Conservation (phyloP, 768 basidiomycete genomes). For the Postia placenta region DNA sequence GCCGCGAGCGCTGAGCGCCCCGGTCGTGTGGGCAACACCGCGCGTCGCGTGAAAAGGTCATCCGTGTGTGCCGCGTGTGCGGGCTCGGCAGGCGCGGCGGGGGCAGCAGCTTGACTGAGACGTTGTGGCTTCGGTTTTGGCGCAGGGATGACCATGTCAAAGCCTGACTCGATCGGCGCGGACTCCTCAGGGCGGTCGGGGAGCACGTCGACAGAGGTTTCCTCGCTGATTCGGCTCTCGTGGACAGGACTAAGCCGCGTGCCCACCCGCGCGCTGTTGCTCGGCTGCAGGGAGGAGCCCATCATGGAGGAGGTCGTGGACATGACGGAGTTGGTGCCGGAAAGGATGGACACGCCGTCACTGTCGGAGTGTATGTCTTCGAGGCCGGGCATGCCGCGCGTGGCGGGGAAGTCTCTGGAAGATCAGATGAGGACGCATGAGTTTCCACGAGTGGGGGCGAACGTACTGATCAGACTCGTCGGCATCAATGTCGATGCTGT, state of each 20-base stretch:
- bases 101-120: neutral
- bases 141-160: conserved; percentile 48
- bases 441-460: neutral
- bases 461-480: conserved; percentile 76
- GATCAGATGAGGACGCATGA: neutral
- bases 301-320: conserved; percentile 48
- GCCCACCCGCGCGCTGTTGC: conserved; percentile 16
- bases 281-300: conserved; percentile 48
- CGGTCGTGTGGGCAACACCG: conserved; percentile 36
- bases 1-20: conserved; percentile 63
- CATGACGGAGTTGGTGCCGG: conserved; percentile 39
- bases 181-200: conserved; percentile 23
- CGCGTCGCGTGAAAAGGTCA: conserved; percentile 44
- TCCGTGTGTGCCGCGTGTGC: conserved; percentile 15
- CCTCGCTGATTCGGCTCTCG: conserved; percentile 36
- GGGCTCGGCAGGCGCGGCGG: conserved; percentile 1
- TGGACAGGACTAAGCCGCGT: conserved; percentile 29
- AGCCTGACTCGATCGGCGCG: conserved; percentile 33
- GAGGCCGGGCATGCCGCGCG: conserved; percentile 30
- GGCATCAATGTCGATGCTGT: conserved; percentile 30
- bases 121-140: conserved; percentile 3
- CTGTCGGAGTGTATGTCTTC: conserved; percentile 48
- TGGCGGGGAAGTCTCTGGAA: conserved; percentile 62
- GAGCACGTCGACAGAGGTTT: conserved; percentile 21
- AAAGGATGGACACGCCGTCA: conserved; percentile 56